Evolutionary conservation across 2,329 filamentous ascomycete species (phyloP), one percentile per base, ranked within the genome.

Genomic region (Hypoxylon sp.): DNA sequence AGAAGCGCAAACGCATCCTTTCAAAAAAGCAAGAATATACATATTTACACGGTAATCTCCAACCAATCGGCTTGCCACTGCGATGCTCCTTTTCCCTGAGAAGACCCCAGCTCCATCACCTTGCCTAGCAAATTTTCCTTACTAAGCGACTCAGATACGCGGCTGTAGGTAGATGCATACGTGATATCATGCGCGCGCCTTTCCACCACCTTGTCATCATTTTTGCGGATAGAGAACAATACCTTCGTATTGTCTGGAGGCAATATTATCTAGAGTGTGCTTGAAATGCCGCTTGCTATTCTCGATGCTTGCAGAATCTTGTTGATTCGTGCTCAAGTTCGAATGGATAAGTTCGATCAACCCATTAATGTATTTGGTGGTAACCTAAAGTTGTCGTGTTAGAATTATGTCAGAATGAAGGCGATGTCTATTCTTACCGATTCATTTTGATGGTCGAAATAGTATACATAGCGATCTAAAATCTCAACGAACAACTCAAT

Each of bases 401-500:
- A 23, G n/a, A 7, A n/a, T 26, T 23, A 23, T 34, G 16, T 16
- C 1, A 13, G 15, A 21, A 17, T 9, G 9, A 7, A 30, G n/a
- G 13, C n/a, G 26, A 11, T 8, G 25, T n/a, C n/a, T 12, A 19
- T 2, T 67, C 80, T 67, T 70, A 83, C 94, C 61, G 92, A 92
- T 75, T 99, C 94, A 73, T 99, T 99, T 69, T 96, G 91, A 72
- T 99, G 93, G 72, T 99, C 94, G 75, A 97, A 99, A 77, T 97
- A 99, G 73, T 99, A 99, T 43, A 97, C 92, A 70, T 99, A 99
- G 72, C 94, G 86, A 72, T 99, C 97, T 47, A 99, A 77, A 58
- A 99, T 99, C 75, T 99, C 94, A 49, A 99, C 93, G 73, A 99
- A 99, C 37, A 99, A 81, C 74, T 99, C 95, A 35, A 99, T 94